These are phyloP conservation scores for Neurospora sp. DNA, from an alignment of 495 filamentous ascomycete species.

Conservation along the genomic window DNA sequence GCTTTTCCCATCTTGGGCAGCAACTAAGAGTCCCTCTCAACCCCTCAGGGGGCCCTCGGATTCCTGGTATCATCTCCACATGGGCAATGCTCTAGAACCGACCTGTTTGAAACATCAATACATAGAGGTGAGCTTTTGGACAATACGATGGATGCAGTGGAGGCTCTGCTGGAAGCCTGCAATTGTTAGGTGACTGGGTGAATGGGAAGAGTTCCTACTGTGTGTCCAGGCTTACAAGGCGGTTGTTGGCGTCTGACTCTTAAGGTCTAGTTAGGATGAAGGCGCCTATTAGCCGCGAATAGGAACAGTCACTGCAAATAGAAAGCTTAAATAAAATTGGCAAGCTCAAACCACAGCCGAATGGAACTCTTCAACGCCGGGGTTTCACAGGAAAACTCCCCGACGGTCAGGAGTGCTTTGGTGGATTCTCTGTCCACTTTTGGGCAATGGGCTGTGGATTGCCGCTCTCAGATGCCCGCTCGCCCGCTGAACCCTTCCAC, in stretches of 20 bases:
- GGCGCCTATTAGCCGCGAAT: not conserved
- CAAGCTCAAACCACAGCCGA: not conserved
- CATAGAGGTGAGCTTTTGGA: not conserved
- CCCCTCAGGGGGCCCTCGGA: not conserved
- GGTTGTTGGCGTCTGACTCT: not conserved
- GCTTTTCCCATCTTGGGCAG: not conserved
- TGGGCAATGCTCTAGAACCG: not conserved
- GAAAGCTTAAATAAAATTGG: not conserved
- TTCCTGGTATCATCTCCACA: not conserved
- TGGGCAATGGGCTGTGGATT: not conserved
- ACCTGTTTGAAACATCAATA: not conserved
- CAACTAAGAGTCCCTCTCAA: not conserved
- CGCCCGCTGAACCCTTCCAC: not conserved
- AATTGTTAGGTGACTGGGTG: not conserved
- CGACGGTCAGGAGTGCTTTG: not conserved
- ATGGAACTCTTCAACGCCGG: not conserved
- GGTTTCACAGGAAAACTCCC: not conserved
- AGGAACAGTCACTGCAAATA: not conserved
- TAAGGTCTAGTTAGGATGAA: not conserved
- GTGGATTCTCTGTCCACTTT: not conserved
- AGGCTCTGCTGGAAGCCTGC: not conserved
- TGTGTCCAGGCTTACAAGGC: not conserved
- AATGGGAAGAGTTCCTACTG: not conserved
- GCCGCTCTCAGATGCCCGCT: not conserved
- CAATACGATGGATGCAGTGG: not conserved